A percentile compares a stretch with the other conserved stretches of the same genome.
Conservation (phyloP, 257 asterid species). For the Solanum paucissectum region DNA sequence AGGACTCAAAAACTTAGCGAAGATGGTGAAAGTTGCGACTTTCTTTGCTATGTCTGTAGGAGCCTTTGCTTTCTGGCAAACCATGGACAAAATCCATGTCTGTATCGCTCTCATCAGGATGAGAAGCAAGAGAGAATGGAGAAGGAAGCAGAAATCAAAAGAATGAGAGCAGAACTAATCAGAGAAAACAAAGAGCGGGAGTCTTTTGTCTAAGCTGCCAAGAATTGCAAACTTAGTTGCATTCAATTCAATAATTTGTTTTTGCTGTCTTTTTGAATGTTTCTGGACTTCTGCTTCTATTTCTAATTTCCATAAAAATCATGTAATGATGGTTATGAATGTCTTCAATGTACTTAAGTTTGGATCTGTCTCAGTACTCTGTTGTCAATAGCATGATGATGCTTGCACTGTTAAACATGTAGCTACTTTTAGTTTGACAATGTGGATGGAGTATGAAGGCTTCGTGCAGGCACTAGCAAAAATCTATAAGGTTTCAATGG, state of each 20-base stretch:
- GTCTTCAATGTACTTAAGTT: conserved; percentile 11
- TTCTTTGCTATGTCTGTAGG: conserved; percentile 69
- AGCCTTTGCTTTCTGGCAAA: conserved; percentile 74
- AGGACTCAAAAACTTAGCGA: background rate
- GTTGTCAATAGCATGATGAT: conserved; percentile 1
- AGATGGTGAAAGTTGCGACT: conserved; percentile 64
- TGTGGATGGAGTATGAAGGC: background rate
- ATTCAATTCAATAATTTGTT: conserved; percentile 1
- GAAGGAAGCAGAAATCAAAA: conserved; percentile 51
- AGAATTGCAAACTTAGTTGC: background rate
- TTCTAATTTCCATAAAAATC: conserved; percentile 4
- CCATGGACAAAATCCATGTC: conserved; percentile 78
- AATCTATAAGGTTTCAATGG: too few species aligned
- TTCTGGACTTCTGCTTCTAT: conserved; percentile 3
- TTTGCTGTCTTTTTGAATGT: background rate
- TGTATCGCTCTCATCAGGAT: conserved; percentile 85
- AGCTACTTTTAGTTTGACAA: conserved; percentile 5
- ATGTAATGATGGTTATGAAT: background rate
- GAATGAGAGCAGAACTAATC: conserved; percentile 41
- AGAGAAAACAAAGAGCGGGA: conserved; percentile 39
- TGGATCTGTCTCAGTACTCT: conserved; percentile 3
- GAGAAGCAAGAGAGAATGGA: conserved; percentile 68
- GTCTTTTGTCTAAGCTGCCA: conserved; percentile 33
- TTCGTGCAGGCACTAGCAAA: too few species aligned
- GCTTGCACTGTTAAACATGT: background rate